Base-by-base conservation (phyloP, 306 rosid species). In the Heteromeles arbutifolia region DNA sequence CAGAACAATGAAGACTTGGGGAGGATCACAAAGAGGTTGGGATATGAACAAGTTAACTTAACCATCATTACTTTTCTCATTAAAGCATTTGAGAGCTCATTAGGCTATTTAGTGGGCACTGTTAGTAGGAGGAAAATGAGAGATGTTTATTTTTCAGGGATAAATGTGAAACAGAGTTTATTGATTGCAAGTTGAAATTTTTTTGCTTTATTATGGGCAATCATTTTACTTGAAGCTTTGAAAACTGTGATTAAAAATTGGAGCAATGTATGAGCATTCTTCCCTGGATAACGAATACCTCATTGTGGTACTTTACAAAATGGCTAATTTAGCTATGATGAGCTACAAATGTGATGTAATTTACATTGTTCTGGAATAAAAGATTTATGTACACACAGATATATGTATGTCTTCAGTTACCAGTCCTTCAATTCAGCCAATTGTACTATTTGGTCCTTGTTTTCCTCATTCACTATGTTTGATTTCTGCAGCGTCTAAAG, bases 401-500 rank as follows among this genome's bases (percentile, higher is more conserved):
- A 56, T 22, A 57, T 13, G 29, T 22, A 39, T 63, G 10, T 34
- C 17, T 57, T 24, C 39, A 15, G 5, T 65, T 18, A 31, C 48
- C 64, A 4, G 32, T 39, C 65, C 52, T 37, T 37, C 11, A 56
- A 53, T 66, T 62, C 48, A 11, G 37, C 50, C 3, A 14, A 28
- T 62, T 52, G 25, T 45, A 63, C 59, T 50, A 31, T 12, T 76
- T 82, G 73, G 50, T 80, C 67, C 56, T 45, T 65, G n/a, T 50
- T 57, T 57, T 52, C 28, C 65, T 73, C 70, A 32, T 66, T 52
- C 62, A 15, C 25, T 78, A 71, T 80, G 32, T 64, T 75, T 86
- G 68, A 76, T 81, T 63, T 72, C 65, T 85, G 83, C 85, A 91
- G 97, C 79, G 12, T 61, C 54, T 73, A 48, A 82, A 82, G 65